These are phyloP conservation scores for Aspergillus egyptiacus DNA, from an alignment of 495 filamentous ascomycete genomes.

Conservation along the genomic window DNA sequence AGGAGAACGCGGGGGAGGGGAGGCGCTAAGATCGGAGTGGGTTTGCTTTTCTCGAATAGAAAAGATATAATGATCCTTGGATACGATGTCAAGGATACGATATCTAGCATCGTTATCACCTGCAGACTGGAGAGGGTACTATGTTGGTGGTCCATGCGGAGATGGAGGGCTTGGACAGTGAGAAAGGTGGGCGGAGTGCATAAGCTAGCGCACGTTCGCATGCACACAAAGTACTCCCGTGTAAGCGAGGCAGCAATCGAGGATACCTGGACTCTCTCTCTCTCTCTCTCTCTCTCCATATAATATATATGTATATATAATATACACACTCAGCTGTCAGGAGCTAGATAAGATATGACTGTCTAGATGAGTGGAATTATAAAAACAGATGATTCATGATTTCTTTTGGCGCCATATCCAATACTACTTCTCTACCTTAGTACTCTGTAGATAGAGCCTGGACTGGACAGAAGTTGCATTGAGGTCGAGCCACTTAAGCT, in stretches of 20 bases:
- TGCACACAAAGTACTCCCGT: background rate
- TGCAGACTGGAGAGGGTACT: too few species aligned
- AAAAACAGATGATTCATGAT: background rate
- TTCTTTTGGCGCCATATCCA: too few species aligned
- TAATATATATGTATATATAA: background rate
- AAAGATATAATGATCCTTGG: too few species aligned
- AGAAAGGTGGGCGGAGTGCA: conserved; percentile 1
- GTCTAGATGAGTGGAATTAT: background rate
- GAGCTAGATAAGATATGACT: background rate
- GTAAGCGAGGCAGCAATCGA: conserved; percentile 3
- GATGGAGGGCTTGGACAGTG: background rate
- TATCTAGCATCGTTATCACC: too few species aligned
- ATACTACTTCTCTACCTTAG: too few species aligned
- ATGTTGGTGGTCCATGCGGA: too few species aligned
- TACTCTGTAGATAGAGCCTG: too few species aligned
- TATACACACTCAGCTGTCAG: too few species aligned
- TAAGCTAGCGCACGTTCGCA: conserved; percentile 1
- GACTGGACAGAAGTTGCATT: background rate
- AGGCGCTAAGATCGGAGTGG: conserved; percentile 3
- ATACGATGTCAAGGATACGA: too few species aligned
- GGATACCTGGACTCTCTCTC: too few species aligned
- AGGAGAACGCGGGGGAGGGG: conserved; percentile 7
- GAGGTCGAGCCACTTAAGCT: background rate
- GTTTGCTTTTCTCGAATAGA: too few species aligned
- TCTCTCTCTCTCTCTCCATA: too few species aligned